A percentile compares a stretch with the other conserved stretches of the same genome.
Evolutionary conservation across 225 moss, liverwort and hornwort species (phyloP).

Genomic region (Takakia lepidozioides): DNA sequence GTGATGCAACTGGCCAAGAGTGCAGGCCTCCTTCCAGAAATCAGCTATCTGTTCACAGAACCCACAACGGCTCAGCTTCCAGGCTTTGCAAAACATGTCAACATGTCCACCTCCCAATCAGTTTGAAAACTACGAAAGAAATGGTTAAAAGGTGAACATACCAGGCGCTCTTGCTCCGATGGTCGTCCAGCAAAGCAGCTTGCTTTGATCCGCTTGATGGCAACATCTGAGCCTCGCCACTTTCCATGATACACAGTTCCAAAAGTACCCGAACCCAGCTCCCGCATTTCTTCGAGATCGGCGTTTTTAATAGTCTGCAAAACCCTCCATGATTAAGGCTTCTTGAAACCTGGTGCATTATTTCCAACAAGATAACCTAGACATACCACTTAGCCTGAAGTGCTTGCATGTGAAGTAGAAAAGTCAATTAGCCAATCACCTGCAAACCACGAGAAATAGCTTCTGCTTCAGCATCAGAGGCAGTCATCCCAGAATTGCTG

Average conservation of each 20-base stretch:
- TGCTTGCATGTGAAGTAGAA: too few relatives aligned
- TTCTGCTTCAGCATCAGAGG: slow-evolving; percentile 71
- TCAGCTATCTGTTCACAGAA: slow-evolving; percentile 67
- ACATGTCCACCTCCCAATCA: too few relatives aligned
- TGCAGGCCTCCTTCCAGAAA: slow-evolving; percentile 99
- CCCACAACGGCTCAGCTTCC: too few relatives aligned
- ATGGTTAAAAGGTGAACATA: too few relatives aligned
- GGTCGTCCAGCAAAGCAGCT: slow-evolving; percentile 98
- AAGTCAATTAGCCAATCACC: slow-evolving; percentile 30
- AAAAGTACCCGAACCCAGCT: slow-evolving; percentile 97
- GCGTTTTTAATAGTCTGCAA: slow-evolving; percentile 91
- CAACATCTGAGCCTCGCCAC: slow-evolving; percentile 98
- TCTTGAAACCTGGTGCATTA: too few relatives aligned
- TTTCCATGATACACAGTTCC: slow-evolving; percentile 99
- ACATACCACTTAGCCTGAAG: too few relatives aligned
- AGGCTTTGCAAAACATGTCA: not conserved
- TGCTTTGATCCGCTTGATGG: slow-evolving; percentile 95
- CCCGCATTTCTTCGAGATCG: slow-evolving; percentile 93
- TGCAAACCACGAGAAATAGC: slow-evolving; percentile 89
- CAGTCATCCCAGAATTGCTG: slow-evolving; percentile 34
- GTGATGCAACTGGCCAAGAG: slow-evolving; percentile 86
- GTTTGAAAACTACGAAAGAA: too few relatives aligned
- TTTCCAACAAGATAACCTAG: too few relatives aligned
- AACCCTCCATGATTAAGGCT: too few relatives aligned
- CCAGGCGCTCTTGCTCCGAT: slow-evolving; percentile 94